Base-by-base conservation (phyloP, 1,139 yeast species). In the Yamadazyma triangularis region DNA sequence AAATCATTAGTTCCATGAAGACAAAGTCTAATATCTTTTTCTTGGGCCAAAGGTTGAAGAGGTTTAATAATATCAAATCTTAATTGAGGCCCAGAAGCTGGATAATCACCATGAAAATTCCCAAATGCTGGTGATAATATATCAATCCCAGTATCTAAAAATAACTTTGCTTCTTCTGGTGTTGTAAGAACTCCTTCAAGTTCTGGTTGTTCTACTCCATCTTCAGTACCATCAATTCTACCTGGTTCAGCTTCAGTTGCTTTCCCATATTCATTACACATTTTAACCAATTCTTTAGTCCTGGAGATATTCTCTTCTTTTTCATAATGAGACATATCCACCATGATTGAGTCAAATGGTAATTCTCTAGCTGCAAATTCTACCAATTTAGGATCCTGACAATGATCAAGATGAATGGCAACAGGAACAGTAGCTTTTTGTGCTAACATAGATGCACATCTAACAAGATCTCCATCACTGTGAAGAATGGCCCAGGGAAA, bases 201-300 rank as follows among this genome's bases (percentile, higher is more conserved):
- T 9, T 36, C 41, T 7, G 28, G 28, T 2, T 39, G 35, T 23
- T 38, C 41, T 13, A 38, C 34, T 2, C 41, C 41, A 28, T 38
- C 41, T 30, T 38, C 41, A 13, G 38, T 39, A n/a, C 41, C 41
- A 27, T 38, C 38, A 24, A 38, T 36, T 28, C 41, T 29, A 23
- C 41, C 41, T 1, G 40, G 40, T 22, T 38, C 41, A 10, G 40
- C 40, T 26, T 38, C 41, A 8, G 41, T 38, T 9, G 40, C 41
- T 23, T 36, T 38, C 8, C 33, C 30, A 23, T 33, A 28, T 24
- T 33, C 11, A 15, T 38, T 38, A 25, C 41, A 38, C 11, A 36
- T 25, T 13, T 15, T 16, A 5, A 38, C 41, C 19, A 38, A 27
- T 16, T 35, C 39, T 18, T 34, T 36, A 4, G 41, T 38, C 23